Conservation (phyloP, 805 yeast species). For the Candida nonsorbophila region DNA sequence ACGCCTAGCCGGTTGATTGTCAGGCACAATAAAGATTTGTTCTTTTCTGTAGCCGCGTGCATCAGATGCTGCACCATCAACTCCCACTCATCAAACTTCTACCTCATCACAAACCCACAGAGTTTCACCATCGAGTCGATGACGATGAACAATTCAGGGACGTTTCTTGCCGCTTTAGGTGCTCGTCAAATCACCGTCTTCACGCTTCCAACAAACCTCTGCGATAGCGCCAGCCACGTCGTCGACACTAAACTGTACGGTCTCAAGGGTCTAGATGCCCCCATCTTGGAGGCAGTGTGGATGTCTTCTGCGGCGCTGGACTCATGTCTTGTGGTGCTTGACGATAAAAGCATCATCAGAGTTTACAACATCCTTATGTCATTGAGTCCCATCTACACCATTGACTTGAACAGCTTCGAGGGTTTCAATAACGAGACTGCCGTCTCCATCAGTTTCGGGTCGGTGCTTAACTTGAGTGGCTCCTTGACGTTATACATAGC, state of each 20-base stretch:
- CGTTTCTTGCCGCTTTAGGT: conserved; percentile 39
- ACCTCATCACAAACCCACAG: conserved; percentile 4
- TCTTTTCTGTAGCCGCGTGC: conserved; percentile 23
- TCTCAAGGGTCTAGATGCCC: too few species aligned
- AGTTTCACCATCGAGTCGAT: conserved; percentile 26
- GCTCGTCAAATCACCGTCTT: conserved; percentile 19
- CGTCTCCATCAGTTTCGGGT: conserved; percentile 25
- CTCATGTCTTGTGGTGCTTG: conserved; percentile 23
- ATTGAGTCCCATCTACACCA: conserved; percentile 12
- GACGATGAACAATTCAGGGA: conserved; percentile 34
- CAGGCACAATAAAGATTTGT: conserved; percentile 21
- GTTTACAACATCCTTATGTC: conserved; percentile 17
- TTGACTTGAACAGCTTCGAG: conserved; percentile 10
- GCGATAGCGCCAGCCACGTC: too few species aligned
- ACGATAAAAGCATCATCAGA: conserved; percentile 11
- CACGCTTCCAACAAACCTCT: conserved; percentile 30
- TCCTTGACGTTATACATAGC: conserved; percentile 24
- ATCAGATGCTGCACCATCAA: conserved; percentile 25
- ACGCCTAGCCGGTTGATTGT: too few species aligned
- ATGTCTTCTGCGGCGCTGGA: too few species aligned
- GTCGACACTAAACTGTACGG: too few species aligned
- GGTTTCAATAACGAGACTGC: conserved; percentile 11
- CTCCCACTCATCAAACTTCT: conserved; percentile 14
- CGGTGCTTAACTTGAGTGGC: conserved; percentile 16
- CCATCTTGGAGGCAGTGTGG: too few species aligned